Conservation (phyloP, 768 basidiomycete species). For the Dentipellis sp. region DNA sequence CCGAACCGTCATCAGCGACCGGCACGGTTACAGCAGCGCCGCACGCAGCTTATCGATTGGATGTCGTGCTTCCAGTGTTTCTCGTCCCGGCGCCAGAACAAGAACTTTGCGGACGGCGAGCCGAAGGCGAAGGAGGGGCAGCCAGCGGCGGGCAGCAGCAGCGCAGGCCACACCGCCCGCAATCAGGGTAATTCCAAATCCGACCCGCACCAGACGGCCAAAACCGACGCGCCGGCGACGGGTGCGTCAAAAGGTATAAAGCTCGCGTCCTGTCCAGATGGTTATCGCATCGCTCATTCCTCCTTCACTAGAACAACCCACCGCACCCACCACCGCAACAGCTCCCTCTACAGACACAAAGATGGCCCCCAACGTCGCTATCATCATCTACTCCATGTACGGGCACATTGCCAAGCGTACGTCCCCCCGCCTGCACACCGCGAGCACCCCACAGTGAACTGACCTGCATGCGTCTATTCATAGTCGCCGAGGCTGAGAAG, state of each 20-base stretch:
- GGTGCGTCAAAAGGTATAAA: neutral
- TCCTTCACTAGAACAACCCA: neutral
- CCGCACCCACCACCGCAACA: neutral
- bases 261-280: neutral
- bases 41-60: no score
- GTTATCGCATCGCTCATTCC: neutral
- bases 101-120: neutral
- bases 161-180: no score
- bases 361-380: slow-evolving; percentile 48
- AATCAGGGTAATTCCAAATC: no score
- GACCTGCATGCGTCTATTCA: slow-evolving; percentile 2
- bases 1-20: no score
- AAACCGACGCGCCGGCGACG: no score
- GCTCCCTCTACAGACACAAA: neutral
- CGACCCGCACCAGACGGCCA: no score
- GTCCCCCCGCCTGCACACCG: slow-evolving; percentile 19
- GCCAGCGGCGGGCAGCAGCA: no score
- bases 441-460: neutral
- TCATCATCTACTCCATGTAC: slow-evolving; percentile 68
- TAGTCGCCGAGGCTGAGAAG: slow-evolving; percentile 54
- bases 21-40: no score
- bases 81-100: neutral
- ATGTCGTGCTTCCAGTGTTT: neutral
- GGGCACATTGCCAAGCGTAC: slow-evolving; percentile 63
- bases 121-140: neutral